A percentile compares a stretch with the other conserved stretches of the same genome.
Evolutionary conservation across 202 grass and related monocot species (phyloP).

Genomic region (Cymbopogon flexuosus): DNA sequence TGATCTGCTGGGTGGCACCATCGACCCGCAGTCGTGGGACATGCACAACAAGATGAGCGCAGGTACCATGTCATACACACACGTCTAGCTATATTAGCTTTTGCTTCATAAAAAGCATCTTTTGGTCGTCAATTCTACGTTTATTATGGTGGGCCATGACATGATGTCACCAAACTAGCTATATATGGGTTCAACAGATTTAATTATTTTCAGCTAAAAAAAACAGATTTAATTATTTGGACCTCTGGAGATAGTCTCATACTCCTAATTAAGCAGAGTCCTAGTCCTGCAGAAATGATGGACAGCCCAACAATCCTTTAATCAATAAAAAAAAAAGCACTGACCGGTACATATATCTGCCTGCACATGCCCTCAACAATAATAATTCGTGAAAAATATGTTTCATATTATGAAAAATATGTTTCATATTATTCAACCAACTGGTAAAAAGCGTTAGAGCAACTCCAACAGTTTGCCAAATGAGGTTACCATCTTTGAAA

Average conservation of each 20-base stretch:
- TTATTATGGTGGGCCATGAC: neutral
- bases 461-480: too few relatives aligned
- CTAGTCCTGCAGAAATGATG: neutral
- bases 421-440: too few relatives aligned
- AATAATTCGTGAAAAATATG: too few relatives aligned
- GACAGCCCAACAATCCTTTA: neutral
- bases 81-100: too few relatives aligned
- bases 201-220: too few relatives aligned
- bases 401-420: too few relatives aligned
- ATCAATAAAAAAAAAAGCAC: neutral
- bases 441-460: too few relatives aligned
- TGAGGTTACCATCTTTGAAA: too few relatives aligned
- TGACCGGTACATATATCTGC: neutral
- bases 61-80: constrained; percentile 27
- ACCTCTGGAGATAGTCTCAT: neutral
- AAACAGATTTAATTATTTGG: neutral
- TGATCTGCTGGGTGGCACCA: constrained; percentile 70
- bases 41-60: constrained; percentile 49
- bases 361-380: too few relatives aligned
- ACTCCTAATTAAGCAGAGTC: neutral
- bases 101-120: too few relatives aligned
- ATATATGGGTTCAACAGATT: neutral
- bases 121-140: neutral
- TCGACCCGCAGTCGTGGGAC: constrained; percentile 51
- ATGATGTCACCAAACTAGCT: neutral